Evolutionary conservation across 2,329 filamentous ascomycete species (phyloP).

Genomic region (Ophiosphaerella korrae): DNA sequence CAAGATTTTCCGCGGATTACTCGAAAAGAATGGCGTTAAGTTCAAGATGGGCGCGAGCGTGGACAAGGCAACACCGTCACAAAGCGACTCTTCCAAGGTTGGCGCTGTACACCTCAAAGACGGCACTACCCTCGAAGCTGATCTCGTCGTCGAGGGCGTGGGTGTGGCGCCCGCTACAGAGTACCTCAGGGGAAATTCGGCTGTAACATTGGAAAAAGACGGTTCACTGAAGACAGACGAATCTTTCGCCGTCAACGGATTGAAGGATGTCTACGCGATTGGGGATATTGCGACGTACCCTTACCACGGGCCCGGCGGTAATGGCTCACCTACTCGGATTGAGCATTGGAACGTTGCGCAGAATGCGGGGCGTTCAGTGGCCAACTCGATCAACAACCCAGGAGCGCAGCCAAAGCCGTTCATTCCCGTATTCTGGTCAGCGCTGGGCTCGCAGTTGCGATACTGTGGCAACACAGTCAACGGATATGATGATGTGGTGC

Average conservation of each 20-base stretch:
- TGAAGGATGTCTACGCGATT: slow-evolving; percentile 86
- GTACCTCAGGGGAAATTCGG: slow-evolving; percentile 75
- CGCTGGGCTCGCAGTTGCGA: slow-evolving; percentile 82
- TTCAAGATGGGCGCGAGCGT: slow-evolving; percentile 84
- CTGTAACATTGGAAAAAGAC: slow-evolving; percentile 75
- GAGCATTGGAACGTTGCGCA: slow-evolving; percentile 99
- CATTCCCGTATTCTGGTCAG: slow-evolving; percentile 97
- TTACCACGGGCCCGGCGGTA: slow-evolving; percentile 85
- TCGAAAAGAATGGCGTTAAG: slow-evolving; percentile 87
- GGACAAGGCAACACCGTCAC: slow-evolving; percentile 78
- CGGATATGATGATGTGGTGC: slow-evolving; percentile 84
- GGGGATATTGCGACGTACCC: slow-evolving; percentile 96
- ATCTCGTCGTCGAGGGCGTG: slow-evolving; percentile 89
- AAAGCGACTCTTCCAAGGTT: slow-evolving; percentile 70
- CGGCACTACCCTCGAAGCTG: slow-evolving; percentile 80
- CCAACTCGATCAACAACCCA: slow-evolving; percentile 74
- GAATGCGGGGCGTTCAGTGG: slow-evolving; percentile 82
- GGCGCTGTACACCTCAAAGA: slow-evolving; percentile 84
- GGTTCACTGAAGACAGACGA: slow-evolving; percentile 85
- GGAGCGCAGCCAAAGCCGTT: slow-evolving; percentile 69
- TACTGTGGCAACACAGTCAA: slow-evolving; percentile 88
- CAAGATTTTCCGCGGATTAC: slow-evolving; percentile 73
- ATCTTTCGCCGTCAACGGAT: slow-evolving; percentile 73
- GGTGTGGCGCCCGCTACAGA: slow-evolving; percentile 86
- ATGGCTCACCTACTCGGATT: slow-evolving; percentile 76